Conservation (phyloP, 441 rosid species). For the Aleurites moluccanus region DNA sequence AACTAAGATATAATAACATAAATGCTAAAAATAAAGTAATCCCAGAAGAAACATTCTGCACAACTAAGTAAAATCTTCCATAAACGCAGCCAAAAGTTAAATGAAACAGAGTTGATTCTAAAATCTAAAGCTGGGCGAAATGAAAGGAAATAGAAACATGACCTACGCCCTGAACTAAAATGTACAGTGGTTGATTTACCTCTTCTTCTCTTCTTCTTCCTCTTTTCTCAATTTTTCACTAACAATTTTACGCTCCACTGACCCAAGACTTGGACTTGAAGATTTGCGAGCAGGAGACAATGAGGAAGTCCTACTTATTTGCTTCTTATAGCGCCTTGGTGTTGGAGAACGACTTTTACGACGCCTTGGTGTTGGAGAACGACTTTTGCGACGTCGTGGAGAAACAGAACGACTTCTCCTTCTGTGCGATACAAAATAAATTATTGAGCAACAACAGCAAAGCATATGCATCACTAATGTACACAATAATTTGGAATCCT, state of each 20-base stretch:
- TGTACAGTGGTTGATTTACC: constrained; percentile 47
- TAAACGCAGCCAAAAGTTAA: constrained; percentile 9
- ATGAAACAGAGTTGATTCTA: background rate
- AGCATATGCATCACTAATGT: constrained; percentile 24
- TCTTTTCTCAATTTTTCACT: constrained; percentile 71
- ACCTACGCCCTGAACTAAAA: constrained; percentile 14
- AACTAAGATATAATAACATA: background rate
- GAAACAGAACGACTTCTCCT: constrained; percentile 56
- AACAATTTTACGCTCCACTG: constrained; percentile 62
- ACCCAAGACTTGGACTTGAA: constrained; percentile 65
- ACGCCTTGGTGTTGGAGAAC: constrained; percentile 60
- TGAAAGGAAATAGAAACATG: background rate
- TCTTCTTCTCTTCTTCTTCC: constrained; percentile 87
- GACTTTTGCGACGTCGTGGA: constrained; percentile 54
- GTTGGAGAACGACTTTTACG: constrained; percentile 56
- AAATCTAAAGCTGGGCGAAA: background rate
- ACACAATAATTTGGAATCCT: constrained; percentile 32
- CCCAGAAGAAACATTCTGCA: background rate
- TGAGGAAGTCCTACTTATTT: constrained; percentile 78
- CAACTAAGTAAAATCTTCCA: constrained; percentile 1
- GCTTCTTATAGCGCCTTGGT: constrained; percentile 71
- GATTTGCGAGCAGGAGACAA: constrained; percentile 60
- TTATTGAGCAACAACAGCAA: constrained; percentile 43
- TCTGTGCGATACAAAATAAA: constrained; percentile 53
- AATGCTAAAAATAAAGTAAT: constrained; percentile 8